Evolutionary conservation across 139 green algal genomes (phyloP), one percentile per base, ranked within the genome.

Genomic region (Chlorella vulgaris): DNA sequence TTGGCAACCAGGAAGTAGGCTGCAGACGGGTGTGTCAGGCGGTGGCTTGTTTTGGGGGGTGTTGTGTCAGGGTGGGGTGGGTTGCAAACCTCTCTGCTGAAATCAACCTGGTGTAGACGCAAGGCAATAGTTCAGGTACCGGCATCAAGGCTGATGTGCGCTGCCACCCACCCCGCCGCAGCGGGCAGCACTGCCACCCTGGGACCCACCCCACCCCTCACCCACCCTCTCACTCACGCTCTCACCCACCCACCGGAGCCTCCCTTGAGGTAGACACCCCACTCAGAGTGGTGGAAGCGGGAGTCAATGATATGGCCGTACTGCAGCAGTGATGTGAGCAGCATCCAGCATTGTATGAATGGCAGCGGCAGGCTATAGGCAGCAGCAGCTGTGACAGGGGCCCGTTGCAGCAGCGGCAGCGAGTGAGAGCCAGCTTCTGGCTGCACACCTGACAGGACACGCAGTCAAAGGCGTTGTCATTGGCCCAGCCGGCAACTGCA

Each of bases 391-490:
- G 13, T 35, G 15, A n/a, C n/a, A n/a, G n/a, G n/a, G n/a, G n/a
- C n/a, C n/a, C n/a, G n/a, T n/a, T n/a, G n/a, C n/a, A n/a, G n/a
- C n/a, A n/a, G n/a, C n/a, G n/a, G n/a, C n/a, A n/a, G n/a, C n/a
- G n/a, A n/a, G n/a, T n/a, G n/a, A n/a, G n/a, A n/a, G n/a, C n/a
- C n/a, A n/a, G n/a, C n/a, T n/a, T n/a, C n/a, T n/a, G n/a, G n/a
- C n/a, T n/a, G n/a, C 73, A 1, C 73, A 79, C 73, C 73, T 79
- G 73, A 53, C 73, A 79, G 1, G 73, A 50, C 35, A 79, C 73
- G 38, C 73, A 79, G 36, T 79, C 73, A 26, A 79, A 67, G 0
- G 73, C 35, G 38, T 79, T 79, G 53, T 79, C 73, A 7, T 50
- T 31, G 0, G 73, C 73, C 29, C 53, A 60, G 13, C 51, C 29